Conservation (phyloP, 805 yeast genomes). For the Saccharomycopsis javanensis region DNA sequence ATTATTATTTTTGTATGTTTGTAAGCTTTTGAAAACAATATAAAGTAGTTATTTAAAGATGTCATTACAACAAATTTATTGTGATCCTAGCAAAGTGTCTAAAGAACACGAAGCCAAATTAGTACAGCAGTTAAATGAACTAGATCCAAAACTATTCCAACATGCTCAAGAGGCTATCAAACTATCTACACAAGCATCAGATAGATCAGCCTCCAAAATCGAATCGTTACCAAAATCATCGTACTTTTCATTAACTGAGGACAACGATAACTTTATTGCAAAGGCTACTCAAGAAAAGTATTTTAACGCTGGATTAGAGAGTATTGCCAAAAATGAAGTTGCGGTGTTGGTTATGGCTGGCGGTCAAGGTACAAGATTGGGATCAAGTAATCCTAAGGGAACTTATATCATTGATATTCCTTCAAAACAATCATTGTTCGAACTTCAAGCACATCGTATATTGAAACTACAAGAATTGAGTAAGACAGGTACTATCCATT, state of each 20-base stretch:
- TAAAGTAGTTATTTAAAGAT: background rate
- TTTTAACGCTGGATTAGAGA: slow-evolving; percentile 49
- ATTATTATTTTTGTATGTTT: too few species aligned
- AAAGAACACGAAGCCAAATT: slow-evolving; percentile 8
- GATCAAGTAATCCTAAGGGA: slow-evolving; percentile 87
- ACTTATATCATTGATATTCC: slow-evolving; percentile 85
- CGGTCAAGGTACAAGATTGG: slow-evolving; percentile 95
- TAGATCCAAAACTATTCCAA: slow-evolving; percentile 15
- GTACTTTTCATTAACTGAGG: slow-evolving; percentile 34
- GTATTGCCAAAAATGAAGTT: slow-evolving; percentile 63
- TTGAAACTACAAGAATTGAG: slow-evolving; percentile 52
- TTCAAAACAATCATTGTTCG: slow-evolving; percentile 75
- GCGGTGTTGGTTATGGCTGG: slow-evolving; percentile 95
- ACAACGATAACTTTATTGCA: slow-evolving; percentile 24
- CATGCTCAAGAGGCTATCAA: slow-evolving; percentile 24
- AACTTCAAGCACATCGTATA: slow-evolving; percentile 86
- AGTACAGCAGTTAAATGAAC: background rate
- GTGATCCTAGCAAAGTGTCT: slow-evolving; percentile 12
- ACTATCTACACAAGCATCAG: slow-evolving; percentile 26
- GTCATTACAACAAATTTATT: slow-evolving; percentile 10
- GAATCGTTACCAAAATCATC: slow-evolving; percentile 48
- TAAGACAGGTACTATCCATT: slow-evolving; percentile 38
- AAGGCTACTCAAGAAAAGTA: slow-evolving; percentile 31
- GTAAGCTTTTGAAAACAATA: background rate
- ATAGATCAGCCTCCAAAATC: slow-evolving; percentile 23